Evolutionary conservation across 164 flowering plant species (phyloP), one percentile per base, ranked within the genome.

Genomic region (Nelumbo lutea): DNA sequence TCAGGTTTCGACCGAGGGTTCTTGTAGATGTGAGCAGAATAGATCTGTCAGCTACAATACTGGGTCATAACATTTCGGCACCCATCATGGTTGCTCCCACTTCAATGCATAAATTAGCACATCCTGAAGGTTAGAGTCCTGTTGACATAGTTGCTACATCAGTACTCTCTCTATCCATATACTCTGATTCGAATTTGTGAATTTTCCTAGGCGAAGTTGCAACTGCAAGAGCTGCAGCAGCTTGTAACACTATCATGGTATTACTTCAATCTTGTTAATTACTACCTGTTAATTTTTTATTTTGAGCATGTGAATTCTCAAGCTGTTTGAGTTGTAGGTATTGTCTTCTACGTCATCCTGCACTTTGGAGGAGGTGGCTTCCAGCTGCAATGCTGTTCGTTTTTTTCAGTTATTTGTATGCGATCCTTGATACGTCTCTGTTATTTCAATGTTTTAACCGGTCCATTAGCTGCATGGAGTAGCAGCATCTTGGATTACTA

Each of bases 41-140:
- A 64, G 79, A 88, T 73, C 41, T 86, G 75, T 86, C 95, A 61
- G 82, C 89, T 2, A 81, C 79, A 4, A 62, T 92, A 39, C 55
- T 92, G 73, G 95, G 96, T 45, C 78, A 79, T 72, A 71, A 65
- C 3, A 79, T 84, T 42, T 79, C 93, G 6, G 84, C 93, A 3
- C 96, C 96, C 2, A 87, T 92, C 59, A 75, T 92, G 84, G 68
- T 92, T 72, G 95, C 96, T 65, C 98, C 98, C 13, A 88, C 93
- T 61, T 78, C 81, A 42, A 41, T 69, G 76, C 96, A 89, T 64
- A 75, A 83, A 76, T 57, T 88, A 52, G 98, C 96, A 9, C 88
- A 90, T 58, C 88, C 82, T 68, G 83, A 93, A 81, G 96, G 98
- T 88, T 42, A 48, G 53, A 10, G 42, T 42, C 40, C 27, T 27